A percentile compares a stretch with the other conserved stretches of the same genome.
These are phyloP conservation scores for Populus tomentosa DNA, from an alignment of 441 rosid genomes.

Conservation along the genomic window DNA sequence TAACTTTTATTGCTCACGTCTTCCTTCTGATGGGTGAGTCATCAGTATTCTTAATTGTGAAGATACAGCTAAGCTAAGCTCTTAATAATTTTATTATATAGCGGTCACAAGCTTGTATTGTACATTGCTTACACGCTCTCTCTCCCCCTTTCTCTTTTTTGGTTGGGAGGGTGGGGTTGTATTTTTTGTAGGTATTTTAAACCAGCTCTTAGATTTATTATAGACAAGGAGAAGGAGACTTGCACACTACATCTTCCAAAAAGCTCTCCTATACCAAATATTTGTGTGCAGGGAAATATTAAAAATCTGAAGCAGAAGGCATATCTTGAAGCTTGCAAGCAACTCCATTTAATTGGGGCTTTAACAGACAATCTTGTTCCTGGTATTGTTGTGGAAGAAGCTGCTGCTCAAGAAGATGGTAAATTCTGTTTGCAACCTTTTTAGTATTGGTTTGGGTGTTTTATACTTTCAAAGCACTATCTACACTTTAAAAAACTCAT, in stretches of 20 bases:
- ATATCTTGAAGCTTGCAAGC: slow-evolving; percentile 86
- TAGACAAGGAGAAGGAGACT: slow-evolving; percentile 38
- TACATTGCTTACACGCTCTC: not conserved
- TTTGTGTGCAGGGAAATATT: slow-evolving; percentile 37
- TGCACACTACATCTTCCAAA: slow-evolving; percentile 71
- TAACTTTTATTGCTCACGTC: slow-evolving; percentile 78
- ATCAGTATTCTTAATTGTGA: slow-evolving; percentile 3
- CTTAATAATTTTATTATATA: not conserved
- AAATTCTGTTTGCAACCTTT: slow-evolving; percentile 14
- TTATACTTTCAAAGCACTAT: not conserved
- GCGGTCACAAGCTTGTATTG: not conserved
- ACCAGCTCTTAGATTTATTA: slow-evolving; percentile 61
- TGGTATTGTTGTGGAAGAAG: slow-evolving; percentile 58
- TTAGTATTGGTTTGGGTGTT: slow-evolving; percentile 2
- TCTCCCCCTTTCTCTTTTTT: not conserved
- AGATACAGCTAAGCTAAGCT: slow-evolving; percentile 1
- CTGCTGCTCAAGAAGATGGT: slow-evolving; percentile 38
- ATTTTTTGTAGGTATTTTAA: slow-evolving; percentile 60
- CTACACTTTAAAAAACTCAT: not conserved
- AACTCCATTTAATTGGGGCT: slow-evolving; percentile 65
- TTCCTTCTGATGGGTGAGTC: slow-evolving; percentile 87
- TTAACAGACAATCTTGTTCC: slow-evolving; percentile 86
- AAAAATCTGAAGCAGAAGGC: slow-evolving; percentile 56
- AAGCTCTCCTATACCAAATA: slow-evolving; percentile 53
- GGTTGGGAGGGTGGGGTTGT: not conserved